These are phyloP conservation scores for Zygosaccharomyces siamensis DNA, from an alignment of 805 yeast genomes.

Conservation along the genomic window DNA sequence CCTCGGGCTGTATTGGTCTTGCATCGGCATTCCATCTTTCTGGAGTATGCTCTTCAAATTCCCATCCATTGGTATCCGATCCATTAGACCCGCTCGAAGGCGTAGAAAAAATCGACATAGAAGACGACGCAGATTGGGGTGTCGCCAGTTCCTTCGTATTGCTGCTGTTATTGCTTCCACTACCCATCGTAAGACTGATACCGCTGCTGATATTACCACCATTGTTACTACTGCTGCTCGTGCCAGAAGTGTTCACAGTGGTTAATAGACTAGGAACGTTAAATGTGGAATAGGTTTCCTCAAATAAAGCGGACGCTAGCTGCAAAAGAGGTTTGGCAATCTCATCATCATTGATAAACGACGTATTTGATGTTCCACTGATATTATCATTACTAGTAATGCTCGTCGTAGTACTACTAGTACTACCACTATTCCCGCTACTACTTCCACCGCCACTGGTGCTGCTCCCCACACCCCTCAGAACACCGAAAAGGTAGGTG, in stretches of 20 bases:
- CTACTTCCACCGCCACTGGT: neutral
- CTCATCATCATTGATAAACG: constrained; percentile 9
- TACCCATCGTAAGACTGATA: neutral
- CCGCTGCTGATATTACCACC: neutral
- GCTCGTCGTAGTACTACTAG: neutral
- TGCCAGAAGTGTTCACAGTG: constrained; percentile 6
- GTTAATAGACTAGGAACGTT: constrained; percentile 22
- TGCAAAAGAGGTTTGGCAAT: constrained; percentile 14
- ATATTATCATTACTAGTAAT: neutral
- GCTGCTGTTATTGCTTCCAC: neutral
- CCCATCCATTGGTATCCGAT: neutral
- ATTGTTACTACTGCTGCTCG: neutral
- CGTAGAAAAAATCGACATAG: constrained; percentile 2
- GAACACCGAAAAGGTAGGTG: constrained; percentile 19
- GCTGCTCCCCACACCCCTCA: constrained; percentile 1
- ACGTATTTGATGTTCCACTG: neutral
- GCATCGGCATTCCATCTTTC: constrained; percentile 4
- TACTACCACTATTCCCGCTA: neutral
- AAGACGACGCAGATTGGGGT: constrained; percentile 15
- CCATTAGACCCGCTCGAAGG: constrained; percentile 1
- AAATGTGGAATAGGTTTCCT: constrained; percentile 25
- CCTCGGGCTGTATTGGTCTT: constrained; percentile 7
- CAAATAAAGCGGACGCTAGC: constrained; percentile 21
- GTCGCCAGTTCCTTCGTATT: neutral
- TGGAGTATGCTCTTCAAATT: neutral